phyloP scores from a whole-genome alignment of 345 rosid genomes.

The thale cress (Arabidopsis thaliana) region DNA sequence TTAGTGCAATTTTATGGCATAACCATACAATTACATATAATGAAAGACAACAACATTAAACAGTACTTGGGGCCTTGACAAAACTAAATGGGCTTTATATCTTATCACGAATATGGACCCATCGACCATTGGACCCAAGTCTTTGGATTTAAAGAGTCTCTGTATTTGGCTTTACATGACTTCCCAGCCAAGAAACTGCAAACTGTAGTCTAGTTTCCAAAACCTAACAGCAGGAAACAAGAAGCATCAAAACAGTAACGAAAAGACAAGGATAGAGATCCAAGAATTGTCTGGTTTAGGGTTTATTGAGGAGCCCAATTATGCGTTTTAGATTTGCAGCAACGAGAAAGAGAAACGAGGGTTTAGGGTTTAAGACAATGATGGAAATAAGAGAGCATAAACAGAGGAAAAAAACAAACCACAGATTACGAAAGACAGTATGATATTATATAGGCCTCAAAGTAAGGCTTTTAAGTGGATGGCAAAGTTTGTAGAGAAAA shows the following conservation, averaged over 20 bases:
- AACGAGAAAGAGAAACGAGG: background rate
- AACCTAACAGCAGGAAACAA: background rate
- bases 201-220: background rate
- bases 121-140: background rate
- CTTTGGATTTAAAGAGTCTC: background rate
- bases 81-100: too few relatives aligned
- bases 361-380: background rate
- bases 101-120: background rate
- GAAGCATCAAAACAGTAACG: too few relatives aligned
- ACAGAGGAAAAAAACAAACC: background rate
- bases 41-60: too few relatives aligned
- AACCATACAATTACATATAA: too few relatives aligned
- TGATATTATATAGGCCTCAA: background rate
- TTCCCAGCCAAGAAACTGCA: background rate
- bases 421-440: background rate
- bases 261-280: too few relatives aligned
- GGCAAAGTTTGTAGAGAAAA: background rate
- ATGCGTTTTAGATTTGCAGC: background rate
- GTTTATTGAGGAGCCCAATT: too few relatives aligned
- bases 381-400: constrained; percentile 2
- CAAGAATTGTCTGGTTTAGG: too few relatives aligned
- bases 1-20: too few relatives aligned
- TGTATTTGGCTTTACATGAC: background rate
- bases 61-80: too few relatives aligned
- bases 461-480: background rate